Evolutionary conservation across 140 eudicot species (phyloP).

Genomic region (Flaveria floridana): DNA sequence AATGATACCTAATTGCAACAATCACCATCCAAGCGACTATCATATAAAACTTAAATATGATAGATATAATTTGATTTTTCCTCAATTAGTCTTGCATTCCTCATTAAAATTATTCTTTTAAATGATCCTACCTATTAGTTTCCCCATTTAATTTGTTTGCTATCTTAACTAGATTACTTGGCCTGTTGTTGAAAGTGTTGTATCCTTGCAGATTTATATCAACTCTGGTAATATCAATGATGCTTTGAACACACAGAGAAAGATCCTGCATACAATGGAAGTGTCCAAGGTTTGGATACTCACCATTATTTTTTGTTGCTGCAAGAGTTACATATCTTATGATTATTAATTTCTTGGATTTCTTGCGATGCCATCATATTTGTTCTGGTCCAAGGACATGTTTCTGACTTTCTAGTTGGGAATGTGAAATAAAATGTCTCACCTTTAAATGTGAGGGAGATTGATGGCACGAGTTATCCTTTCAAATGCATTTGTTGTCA

Average conservation of each 20-base stretch:
- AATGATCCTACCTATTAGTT: background rate
- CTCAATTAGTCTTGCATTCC: constrained; percentile 4
- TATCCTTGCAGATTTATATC: constrained; percentile 54
- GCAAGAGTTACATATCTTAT: constrained; percentile 17
- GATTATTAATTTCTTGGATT: background rate
- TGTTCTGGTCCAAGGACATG: background rate
- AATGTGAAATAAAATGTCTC: background rate
- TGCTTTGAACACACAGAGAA: constrained; percentile 67
- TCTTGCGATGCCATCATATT: constrained; percentile 7
- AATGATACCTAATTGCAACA: constrained; percentile 10
- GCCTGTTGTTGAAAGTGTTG: constrained; percentile 19
- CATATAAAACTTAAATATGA: background rate
- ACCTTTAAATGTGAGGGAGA: background rate
- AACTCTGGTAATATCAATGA: constrained; percentile 51
- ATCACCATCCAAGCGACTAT: constrained; percentile 3
- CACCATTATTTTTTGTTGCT: constrained; percentile 7
- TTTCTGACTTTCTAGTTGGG: background rate
- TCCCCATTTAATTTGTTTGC: constrained; percentile 15
- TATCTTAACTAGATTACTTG: constrained; percentile 3
- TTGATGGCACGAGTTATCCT: background rate
- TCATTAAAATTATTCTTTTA: background rate
- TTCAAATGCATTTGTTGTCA: constrained; percentile 12
- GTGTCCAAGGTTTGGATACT: constrained; percentile 61
- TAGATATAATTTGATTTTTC: background rate
- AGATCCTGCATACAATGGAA: constrained; percentile 72